These are phyloP conservation scores for Yamadazyma akitaensis DNA, from an alignment of 805 yeast genomes.

Conservation along the genomic window DNA sequence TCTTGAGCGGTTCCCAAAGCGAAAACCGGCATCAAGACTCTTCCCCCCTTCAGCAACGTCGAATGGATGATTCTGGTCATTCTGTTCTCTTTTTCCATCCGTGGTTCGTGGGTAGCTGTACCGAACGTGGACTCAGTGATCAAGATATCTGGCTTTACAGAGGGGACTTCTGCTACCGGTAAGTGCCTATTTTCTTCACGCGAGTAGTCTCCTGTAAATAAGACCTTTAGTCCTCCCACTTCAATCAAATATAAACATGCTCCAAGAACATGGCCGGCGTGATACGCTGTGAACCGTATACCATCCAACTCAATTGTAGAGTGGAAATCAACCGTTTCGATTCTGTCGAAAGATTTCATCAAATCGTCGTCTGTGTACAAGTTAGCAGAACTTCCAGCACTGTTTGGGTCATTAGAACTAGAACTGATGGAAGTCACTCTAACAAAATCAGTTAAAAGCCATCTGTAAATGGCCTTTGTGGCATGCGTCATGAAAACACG, in stretches of 20 bases:
- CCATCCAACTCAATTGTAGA: constrained; percentile 95
- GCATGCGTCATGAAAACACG: constrained; percentile 99
- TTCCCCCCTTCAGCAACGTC: constrained; percentile 82
- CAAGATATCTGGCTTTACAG: constrained; percentile 77
- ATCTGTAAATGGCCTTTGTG: constrained; percentile 94
- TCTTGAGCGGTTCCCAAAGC: constrained; percentile 98
- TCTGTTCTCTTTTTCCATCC: constrained; percentile 78
- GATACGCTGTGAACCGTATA: constrained; percentile 93
- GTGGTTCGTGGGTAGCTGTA: constrained; percentile 93
- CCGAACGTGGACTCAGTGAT: constrained; percentile 97
- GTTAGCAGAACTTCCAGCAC: constrained; percentile 40
- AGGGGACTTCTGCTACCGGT: constrained; percentile 93
- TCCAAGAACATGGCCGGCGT: constrained; percentile 99
- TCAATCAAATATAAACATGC: constrained; percentile 98
- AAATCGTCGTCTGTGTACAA: constrained; percentile 90
- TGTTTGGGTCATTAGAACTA: constrained; percentile 34
- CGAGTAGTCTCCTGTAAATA: constrained; percentile 96
- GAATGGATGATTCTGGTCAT: constrained; percentile 80
- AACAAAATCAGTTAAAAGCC: constrained; percentile 93
- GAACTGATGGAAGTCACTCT: constrained; percentile 66
- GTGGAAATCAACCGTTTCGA: constrained; percentile 93
- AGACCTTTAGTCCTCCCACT: constrained; percentile 82
- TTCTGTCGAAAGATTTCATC: constrained; percentile 78
- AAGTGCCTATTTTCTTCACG: constrained; percentile 94
- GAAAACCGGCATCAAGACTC: constrained; percentile 89